phyloP scores from a whole-genome alignment of 805 yeast genomes.

The Saccharomyces kudriavzevii region DNA sequence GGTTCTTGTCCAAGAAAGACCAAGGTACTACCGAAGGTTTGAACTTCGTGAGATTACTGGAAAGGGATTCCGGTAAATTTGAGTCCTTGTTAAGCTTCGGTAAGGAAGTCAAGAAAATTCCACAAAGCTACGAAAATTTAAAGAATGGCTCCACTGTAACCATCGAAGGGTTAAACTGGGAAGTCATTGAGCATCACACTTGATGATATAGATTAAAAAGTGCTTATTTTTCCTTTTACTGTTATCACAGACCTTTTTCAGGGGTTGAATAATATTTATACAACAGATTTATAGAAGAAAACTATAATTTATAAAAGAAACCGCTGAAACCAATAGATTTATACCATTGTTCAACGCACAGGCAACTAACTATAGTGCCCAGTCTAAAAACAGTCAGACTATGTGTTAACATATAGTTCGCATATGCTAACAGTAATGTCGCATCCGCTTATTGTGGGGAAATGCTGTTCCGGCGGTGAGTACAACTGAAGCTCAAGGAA shows the following conservation, averaged over 20 bases:
- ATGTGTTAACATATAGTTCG: too few species aligned
- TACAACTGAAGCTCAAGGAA: too few species aligned
- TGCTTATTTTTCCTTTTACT: not conserved
- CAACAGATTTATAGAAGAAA: not conserved
- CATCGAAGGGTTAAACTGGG: slow-evolving; percentile 23
- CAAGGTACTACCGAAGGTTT: slow-evolving; percentile 15
- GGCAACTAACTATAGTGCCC: too few species aligned
- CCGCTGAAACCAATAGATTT: too few species aligned
- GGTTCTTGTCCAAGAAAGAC: slow-evolving; percentile 22
- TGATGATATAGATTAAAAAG: not conserved
- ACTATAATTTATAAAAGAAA: too few species aligned
- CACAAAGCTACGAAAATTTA: slow-evolving; percentile 17
- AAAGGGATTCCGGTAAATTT: slow-evolving; percentile 11
- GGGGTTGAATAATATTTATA: not conserved
- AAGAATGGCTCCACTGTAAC: slow-evolving; percentile 18
- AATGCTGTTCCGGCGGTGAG: too few species aligned
- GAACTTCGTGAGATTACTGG: slow-evolving; percentile 24
- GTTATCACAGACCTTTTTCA: not conserved
- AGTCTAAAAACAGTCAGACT: too few species aligned
- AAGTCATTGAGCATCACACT: slow-evolving; percentile 24
- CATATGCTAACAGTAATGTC: too few species aligned
- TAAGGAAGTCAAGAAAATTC: slow-evolving; percentile 20
- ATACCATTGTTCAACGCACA: too few species aligned
- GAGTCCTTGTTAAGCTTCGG: slow-evolving; percentile 19
- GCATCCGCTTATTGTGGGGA: too few species aligned